Percentiles rank a stretch among this genome's conserved stretches.
These are phyloP conservation scores for Exophiala mesophila DNA, from an alignment of 2,329 filamentous ascomycete genomes.

Conservation along the genomic window DNA sequence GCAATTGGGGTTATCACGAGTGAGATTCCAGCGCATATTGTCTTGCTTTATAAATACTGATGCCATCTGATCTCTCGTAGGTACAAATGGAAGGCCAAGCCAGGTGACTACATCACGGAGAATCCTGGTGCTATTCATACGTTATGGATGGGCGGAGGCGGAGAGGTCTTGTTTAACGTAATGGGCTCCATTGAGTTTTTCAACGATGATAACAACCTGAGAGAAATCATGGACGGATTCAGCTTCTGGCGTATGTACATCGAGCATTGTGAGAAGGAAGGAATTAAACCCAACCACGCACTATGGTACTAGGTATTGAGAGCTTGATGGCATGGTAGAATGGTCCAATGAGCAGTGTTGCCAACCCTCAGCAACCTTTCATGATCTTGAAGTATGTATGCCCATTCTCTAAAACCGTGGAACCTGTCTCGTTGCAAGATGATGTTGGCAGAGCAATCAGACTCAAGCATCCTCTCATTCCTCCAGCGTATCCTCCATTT, in stretches of 20 bases:
- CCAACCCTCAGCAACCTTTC: no score
- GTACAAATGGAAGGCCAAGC: constrained; percentile 24
- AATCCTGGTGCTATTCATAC: constrained; percentile 28
- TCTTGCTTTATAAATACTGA: not conserved
- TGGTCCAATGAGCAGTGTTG: no score
- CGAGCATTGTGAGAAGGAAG: no score
- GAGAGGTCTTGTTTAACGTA: constrained; percentile 24
- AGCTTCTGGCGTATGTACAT: constrained; percentile 27
- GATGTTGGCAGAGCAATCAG: no score
- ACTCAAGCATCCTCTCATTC: no score
- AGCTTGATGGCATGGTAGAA: no score
- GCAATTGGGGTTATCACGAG: constrained; percentile 27
- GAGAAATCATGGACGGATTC: constrained; percentile 27
- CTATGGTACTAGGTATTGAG: no score
- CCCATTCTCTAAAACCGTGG: no score
- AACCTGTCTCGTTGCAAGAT: no score
- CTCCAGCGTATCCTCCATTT: no score
- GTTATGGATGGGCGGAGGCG: constrained; percentile 22
- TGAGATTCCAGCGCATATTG: constrained; percentile 6
- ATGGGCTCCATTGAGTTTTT: constrained; percentile 26
- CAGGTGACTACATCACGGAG: constrained; percentile 26
- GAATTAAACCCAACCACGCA: no score
- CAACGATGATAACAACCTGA: constrained; percentile 25
- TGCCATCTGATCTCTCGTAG: constrained; percentile 4
- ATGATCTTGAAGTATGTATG: no score